Evolutionary conservation across 202 grass and related monocot genomes (phyloP).

Genomic region (Schoenoplectus tabernaemontani): DNA sequence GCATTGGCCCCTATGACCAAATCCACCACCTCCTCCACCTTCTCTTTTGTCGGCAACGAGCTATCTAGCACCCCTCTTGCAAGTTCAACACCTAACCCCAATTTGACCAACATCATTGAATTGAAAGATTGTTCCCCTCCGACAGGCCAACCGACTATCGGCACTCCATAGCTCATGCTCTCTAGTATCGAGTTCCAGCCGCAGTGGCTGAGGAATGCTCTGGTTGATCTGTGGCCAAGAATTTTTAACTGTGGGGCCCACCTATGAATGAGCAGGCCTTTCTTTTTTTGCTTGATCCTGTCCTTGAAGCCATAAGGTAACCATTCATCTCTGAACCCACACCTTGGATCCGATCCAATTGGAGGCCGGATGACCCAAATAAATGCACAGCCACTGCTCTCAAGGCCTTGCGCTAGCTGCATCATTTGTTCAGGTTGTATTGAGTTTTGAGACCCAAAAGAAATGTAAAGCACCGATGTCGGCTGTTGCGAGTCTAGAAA

Average conservation of each 20-base stretch:
- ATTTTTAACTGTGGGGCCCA: conserved; percentile 62
- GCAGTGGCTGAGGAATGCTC: conserved; percentile 72
- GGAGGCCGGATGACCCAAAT: conserved; percentile 55
- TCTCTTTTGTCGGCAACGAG: conserved; percentile 12
- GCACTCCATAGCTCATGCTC: conserved; percentile 45
- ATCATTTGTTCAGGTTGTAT: conserved; percentile 40
- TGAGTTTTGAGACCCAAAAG: conserved; percentile 67
- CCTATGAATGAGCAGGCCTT: conserved; percentile 33
- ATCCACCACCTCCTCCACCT: conserved; percentile 28
- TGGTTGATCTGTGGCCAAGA: conserved; percentile 37
- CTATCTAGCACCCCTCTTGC: conserved; percentile 44
- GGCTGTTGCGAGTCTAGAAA: conserved; percentile 45
- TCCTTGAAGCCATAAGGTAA: conserved; percentile 66
- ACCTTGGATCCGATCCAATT: conserved; percentile 32
- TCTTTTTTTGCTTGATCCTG: background rate
- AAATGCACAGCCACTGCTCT: conserved; percentile 44
- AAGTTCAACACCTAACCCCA: conserved; percentile 49
- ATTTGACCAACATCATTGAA: conserved; percentile 40
- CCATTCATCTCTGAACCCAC: conserved; percentile 47
- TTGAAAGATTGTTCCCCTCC: conserved; percentile 51
- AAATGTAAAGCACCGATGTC: conserved; percentile 53
- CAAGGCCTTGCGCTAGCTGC: conserved; percentile 48
- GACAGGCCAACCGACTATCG: conserved; percentile 54
- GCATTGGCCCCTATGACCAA: conserved; percentile 35
- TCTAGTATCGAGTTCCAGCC: conserved; percentile 83